phyloP scores from a whole-genome alignment of 345 rosid genomes.

The Brassica incana region DNA sequence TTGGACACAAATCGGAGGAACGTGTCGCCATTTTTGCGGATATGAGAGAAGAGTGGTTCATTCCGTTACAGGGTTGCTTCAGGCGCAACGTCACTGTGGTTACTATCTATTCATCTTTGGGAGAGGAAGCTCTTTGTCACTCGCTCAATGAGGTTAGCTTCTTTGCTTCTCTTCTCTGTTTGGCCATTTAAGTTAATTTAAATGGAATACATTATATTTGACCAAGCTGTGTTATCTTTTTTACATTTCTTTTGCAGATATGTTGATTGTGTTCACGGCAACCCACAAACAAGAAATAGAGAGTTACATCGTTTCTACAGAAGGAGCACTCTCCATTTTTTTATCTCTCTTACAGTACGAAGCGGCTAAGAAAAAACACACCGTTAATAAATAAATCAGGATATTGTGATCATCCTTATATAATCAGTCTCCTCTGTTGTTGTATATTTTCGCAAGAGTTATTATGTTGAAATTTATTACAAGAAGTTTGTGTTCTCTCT shows the following conservation, averaged over 20 bases:
- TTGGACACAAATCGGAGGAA: constrained; percentile 75
- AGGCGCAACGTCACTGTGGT: constrained; percentile 84
- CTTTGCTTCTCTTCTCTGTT: constrained; percentile 33
- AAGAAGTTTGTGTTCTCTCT: background rate
- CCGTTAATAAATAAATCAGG: background rate
- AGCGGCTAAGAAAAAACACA: background rate
- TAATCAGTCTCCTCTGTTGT: background rate
- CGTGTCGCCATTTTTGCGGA: constrained; percentile 94
- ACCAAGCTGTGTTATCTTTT: constrained; percentile 7
- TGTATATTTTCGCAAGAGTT: background rate
- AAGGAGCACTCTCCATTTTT: background rate
- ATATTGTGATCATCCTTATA: background rate
- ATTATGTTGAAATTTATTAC: background rate
- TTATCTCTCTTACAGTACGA: background rate
- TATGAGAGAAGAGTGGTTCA: constrained; percentile 93
- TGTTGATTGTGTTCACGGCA: constrained; percentile 13
- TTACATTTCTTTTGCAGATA: background rate
- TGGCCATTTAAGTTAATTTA: background rate
- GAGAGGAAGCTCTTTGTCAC: constrained; percentile 94
- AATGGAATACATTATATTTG: constrained; percentile 9
- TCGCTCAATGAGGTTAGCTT: constrained; percentile 86
- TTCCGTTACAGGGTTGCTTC: constrained; percentile 87
- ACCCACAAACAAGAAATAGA: constrained; percentile 9
- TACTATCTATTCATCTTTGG: constrained; percentile 90
- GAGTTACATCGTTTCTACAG: background rate